These are phyloP conservation scores for Vanrija pseudolonga DNA, from an alignment of 1,284 basidiomycete species.

Conservation along the genomic window DNA sequence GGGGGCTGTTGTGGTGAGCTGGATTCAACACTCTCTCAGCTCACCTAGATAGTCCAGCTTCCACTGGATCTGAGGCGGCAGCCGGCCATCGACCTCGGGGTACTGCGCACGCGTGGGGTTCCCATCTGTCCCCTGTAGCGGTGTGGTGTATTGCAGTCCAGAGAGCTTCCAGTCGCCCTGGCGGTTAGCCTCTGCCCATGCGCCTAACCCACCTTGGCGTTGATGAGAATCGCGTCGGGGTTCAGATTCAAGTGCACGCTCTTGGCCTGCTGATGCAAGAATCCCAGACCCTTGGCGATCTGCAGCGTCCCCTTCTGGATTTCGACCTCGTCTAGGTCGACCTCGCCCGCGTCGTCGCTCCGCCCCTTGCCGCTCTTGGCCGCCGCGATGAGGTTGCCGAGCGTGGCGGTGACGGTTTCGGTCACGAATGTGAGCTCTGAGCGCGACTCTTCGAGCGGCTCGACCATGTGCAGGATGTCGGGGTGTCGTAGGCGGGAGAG, in stretches of 20 bases:
- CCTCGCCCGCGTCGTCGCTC: slow-evolving; percentile 69
- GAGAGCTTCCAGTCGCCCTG: slow-evolving; percentile 98
- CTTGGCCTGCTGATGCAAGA: slow-evolving; percentile 86
- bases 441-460: slow-evolving; percentile 93
- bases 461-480: slow-evolving; percentile 95
- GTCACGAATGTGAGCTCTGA: slow-evolving; percentile 86
- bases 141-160: slow-evolving; percentile 81
- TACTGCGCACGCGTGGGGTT: slow-evolving; percentile 77
- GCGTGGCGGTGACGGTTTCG: slow-evolving; percentile 71
- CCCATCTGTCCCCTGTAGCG: slow-evolving; percentile 67
- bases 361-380: slow-evolving; percentile 55
- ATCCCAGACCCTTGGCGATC: slow-evolving; percentile 85
- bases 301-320: slow-evolving; percentile 96
- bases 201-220: slow-evolving; percentile 65
- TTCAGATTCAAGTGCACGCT: slow-evolving; percentile 88
- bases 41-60: slow-evolving; percentile 92
- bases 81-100: slow-evolving; percentile 76
- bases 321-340: slow-evolving; percentile 61
- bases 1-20: slow-evolving; percentile 60
- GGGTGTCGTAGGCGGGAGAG: slow-evolving; percentile 86
- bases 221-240: slow-evolving; percentile 78
- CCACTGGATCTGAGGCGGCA: slow-evolving; percentile 78
- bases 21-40: slow-evolving; percentile 17
- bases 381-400: slow-evolving; percentile 52
- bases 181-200: background rate